Conservation (phyloP, 495 filamentous ascomycete species). For the Aspergillus homomorphus region DNA sequence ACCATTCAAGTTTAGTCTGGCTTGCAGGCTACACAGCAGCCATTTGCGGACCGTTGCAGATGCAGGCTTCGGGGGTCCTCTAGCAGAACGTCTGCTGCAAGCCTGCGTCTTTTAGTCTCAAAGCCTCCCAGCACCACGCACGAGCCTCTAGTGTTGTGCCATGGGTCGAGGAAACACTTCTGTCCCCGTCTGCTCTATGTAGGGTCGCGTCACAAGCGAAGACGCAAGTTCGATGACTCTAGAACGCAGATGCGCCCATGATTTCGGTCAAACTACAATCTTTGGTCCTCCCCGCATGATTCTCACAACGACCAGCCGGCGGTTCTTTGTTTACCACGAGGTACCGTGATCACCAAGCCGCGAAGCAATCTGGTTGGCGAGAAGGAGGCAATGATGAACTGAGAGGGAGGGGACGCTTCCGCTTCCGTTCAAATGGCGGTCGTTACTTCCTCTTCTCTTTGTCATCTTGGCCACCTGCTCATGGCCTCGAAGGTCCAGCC, state of each 20-base stretch:
- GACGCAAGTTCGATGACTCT: not conserved
- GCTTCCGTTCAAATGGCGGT: not conserved
- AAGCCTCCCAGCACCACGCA: not conserved
- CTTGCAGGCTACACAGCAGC: no score
- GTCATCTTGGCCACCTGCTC: not conserved
- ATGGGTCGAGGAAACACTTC: not conserved
- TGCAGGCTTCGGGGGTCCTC: not conserved
- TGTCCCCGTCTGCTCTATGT: not conserved
- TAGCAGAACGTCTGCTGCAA: not conserved
- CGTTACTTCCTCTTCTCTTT: not conserved
- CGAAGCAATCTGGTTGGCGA: not conserved
- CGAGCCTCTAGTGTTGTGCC: not conserved
- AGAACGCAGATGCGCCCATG: not conserved
- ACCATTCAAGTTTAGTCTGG: not conserved
- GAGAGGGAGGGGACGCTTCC: not conserved
- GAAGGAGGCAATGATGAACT: not conserved
- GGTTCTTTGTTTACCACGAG: not conserved
- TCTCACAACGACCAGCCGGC: not conserved
- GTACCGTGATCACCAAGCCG: not conserved
- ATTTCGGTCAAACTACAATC: not conserved
- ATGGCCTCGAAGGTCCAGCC: no score
- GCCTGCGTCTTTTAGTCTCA: not conserved
- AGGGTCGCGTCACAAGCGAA: not conserved
- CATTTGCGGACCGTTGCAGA: not conserved
- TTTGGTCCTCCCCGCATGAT: not conserved